These are phyloP conservation scores for Rhizophora apiculata DNA, from an alignment of 345 rosid genomes.

Conservation along the genomic window DNA sequence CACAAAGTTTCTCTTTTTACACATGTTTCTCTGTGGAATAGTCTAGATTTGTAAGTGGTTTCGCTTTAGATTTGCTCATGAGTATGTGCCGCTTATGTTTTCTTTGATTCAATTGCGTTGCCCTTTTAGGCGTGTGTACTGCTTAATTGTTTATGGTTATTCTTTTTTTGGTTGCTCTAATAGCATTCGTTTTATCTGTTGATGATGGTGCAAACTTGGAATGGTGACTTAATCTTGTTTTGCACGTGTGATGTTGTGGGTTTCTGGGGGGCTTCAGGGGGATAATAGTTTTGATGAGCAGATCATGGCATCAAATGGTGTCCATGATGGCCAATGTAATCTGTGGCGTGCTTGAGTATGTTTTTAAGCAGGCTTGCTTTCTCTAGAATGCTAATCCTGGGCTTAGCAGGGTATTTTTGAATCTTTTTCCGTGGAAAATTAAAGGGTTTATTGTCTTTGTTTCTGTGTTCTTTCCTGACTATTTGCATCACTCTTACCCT, in stretches of 20 bases:
- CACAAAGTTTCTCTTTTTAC: constrained; percentile 9
- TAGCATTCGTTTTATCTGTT: neutral
- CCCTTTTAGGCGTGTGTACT: no score
- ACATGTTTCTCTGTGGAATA: constrained; percentile 9
- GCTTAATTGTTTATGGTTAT: neutral
- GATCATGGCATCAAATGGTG: neutral
- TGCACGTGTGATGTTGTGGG: neutral
- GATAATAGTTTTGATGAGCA: neutral
- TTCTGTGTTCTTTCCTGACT: no score
- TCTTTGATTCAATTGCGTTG: neutral
- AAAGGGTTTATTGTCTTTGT: no score
- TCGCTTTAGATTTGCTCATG: constrained; percentile 11
- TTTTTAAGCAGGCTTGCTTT: neutral
- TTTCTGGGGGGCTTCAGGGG: neutral
- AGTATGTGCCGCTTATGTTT: neutral
- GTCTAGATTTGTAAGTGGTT: constrained; percentile 14
- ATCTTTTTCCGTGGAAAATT: no score
- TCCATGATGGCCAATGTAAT: neutral
- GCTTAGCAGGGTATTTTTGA: no score
- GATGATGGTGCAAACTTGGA: neutral
- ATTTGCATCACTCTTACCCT: no score
- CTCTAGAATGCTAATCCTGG: no score
- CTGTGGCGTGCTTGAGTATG: neutral
- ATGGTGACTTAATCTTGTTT: neutral
- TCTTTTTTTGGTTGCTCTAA: neutral